A percentile compares a stretch with the other conserved stretches of the same genome.
phyloP scores from a whole-genome alignment of 23 red algal genomes.

The Pyropia yezoensis region DNA sequence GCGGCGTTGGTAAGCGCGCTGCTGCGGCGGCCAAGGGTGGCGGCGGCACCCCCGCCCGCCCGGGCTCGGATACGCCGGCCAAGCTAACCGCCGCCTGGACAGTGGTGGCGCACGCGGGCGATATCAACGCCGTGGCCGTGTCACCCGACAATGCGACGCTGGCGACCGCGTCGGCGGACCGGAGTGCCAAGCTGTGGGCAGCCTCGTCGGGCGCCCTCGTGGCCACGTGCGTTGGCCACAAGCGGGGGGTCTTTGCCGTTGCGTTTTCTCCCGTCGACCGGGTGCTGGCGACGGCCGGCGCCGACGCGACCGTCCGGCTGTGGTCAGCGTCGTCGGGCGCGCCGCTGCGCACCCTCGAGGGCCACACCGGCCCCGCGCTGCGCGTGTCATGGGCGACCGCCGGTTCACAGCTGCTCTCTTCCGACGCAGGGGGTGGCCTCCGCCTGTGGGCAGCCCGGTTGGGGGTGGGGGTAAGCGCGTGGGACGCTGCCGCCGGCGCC shows the following conservation, averaged over 20 bases:
- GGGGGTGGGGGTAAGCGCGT: slow-evolving; percentile 33
- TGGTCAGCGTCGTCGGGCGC: slow-evolving; percentile 54
- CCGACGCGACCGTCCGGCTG: slow-evolving; percentile 52
- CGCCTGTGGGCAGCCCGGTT: slow-evolving; percentile 48
- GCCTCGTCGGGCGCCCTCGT: slow-evolving; percentile 9
- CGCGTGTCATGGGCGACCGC: slow-evolving; percentile 30
- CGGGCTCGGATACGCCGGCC: not conserved
- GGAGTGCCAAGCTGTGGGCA: slow-evolving; percentile 67
- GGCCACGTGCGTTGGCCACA: slow-evolving; percentile 54
- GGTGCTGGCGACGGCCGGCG: slow-evolving; percentile 49
- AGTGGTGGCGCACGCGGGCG: slow-evolving; percentile 61
- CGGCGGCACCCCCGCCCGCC: not conserved
- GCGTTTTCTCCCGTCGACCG: slow-evolving; percentile 71
- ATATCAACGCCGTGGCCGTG: slow-evolving; percentile 77
- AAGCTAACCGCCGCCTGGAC: slow-evolving; percentile 63
- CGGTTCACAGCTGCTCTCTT: slow-evolving; percentile 56
- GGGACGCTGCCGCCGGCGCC: slow-evolving; percentile 58
- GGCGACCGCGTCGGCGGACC: slow-evolving; percentile 61
- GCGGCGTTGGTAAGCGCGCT: not conserved
- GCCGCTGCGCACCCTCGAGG: slow-evolving; percentile 51
- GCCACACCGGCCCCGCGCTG: slow-evolving; percentile 35
- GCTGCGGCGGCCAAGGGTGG: not conserved
- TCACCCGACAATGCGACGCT: slow-evolving; percentile 54
- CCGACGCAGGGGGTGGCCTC: slow-evolving; percentile 56
- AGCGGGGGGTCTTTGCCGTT: slow-evolving; percentile 57